Evolutionary conservation across 257 asterid species (phyloP).

Genomic region (Solanum pinnatisectum): DNA sequence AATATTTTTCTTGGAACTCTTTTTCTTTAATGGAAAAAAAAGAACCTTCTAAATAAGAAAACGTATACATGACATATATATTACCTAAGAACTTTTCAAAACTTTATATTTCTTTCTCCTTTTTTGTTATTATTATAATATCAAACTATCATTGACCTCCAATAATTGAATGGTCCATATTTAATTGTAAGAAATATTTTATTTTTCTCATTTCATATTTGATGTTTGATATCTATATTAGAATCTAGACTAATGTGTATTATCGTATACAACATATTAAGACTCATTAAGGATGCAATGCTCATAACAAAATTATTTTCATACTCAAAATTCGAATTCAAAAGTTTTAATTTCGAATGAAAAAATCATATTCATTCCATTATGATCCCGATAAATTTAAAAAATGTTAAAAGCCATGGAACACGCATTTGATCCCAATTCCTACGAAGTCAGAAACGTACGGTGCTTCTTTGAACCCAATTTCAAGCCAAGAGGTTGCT

Average conservation of each 20-base stretch:
- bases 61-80: neutral
- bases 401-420: neutral
- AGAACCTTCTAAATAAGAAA: neutral
- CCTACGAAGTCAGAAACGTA: neutral
- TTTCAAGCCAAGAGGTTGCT: neutral
- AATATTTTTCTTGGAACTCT: neutral
- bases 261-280: neutral
- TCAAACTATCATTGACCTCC: neutral
- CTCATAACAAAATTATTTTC: accelerated
- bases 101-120: neutral
- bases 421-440: neutral
- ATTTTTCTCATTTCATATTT: accelerated
- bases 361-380: neutral
- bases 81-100: neutral
- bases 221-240: neutral
- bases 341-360: accelerated
- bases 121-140: neutral
- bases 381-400: neutral
- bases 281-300: neutral
- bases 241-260: neutral
- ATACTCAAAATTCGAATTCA: neutral
- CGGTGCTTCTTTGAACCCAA: neutral
- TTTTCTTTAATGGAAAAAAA: neutral
- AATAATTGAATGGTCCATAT: neutral
- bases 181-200: neutral